Evolutionary conservation across 306 rosid species (phyloP), one percentile per base, ranked within the genome.

Genomic region (Quercus dentata): DNA sequence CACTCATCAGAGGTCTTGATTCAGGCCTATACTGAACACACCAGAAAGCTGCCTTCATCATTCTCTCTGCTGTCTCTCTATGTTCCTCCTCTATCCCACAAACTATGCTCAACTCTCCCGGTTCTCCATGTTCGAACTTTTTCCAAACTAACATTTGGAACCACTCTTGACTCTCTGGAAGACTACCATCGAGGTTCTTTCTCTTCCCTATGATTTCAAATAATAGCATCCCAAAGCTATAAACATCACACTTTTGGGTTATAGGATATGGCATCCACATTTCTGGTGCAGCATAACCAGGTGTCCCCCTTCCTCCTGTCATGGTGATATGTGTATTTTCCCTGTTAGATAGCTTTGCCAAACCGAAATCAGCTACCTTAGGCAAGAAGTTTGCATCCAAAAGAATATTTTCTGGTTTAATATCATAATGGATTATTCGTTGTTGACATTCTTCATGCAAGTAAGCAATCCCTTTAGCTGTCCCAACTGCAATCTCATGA

Each of bases 331-430:
- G 89, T 35, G 86, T 87, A 46, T 77, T 79, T 19, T 87, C 88
- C 64, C 86, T 35, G 18, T 79, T 80, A 25, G 81, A 80, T 7
- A 83, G 85, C 70, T 85, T 89, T 21, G 87, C 90, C 65, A 89
- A 84, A 31, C 90, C 87, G 11, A 89, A 87, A 85, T 89, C 92
- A 27, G 83, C 92, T 2, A 87, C 92, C 69, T 87, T 89, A 2
- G 90, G 89, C 12, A 46, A 11, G 55, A 85, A 83, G 10, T 85
- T 79, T 1, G 3, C 65, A 6, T 87, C 88, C 38, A 89, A 77
- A 3, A 89, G 89, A 73, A 90, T 82, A 27, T 90, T 90, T 46
- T 56, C 90, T 0, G 91, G 94, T 35, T 90, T 90, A 30, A 87
- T 87, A 57, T 87, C 91, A 11, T 86, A 87, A 59, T 90, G 91